Evolutionary conservation across 345 rosid genomes (phyloP).

Genomic region (Citrus maxima): DNA sequence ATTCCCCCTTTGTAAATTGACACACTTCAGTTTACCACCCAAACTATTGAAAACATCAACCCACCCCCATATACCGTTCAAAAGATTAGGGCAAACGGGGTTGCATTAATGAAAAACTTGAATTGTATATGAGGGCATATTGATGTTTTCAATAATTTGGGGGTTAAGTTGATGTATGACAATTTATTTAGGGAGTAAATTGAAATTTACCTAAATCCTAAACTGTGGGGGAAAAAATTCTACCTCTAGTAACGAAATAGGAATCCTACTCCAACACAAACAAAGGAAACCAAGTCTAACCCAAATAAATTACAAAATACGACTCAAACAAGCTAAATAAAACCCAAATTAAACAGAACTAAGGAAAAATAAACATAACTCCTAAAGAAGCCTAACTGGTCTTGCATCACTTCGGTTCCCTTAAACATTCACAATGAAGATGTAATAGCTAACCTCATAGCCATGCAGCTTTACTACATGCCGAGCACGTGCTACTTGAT

Average conservation of each 20-base stretch:
- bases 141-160: no score
- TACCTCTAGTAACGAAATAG: not conserved
- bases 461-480: slow-evolving; percentile 72
- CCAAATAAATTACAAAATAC: not conserved
- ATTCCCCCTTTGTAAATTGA: no score
- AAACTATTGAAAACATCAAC: no score
- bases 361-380: not conserved
- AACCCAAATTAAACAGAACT: not conserved
- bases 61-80: no score
- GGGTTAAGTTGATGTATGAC: no score
- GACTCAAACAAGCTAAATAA: not conserved
- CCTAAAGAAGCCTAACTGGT: not conserved
- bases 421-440: not conserved
- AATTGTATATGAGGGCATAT: no score
- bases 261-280: not conserved
- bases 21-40: no score
- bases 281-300: not conserved
- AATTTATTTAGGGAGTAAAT: no score
- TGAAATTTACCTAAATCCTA: not conserved
- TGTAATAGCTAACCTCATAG: slow-evolving; percentile 61
- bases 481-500: slow-evolving; percentile 84
- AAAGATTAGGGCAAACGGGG: no score
- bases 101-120: no score
- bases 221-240: not conserved
- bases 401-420: not conserved